Evolutionary conservation across 257 asterid genomes (phyloP).

Genomic region (Linderniella brevidens): DNA sequence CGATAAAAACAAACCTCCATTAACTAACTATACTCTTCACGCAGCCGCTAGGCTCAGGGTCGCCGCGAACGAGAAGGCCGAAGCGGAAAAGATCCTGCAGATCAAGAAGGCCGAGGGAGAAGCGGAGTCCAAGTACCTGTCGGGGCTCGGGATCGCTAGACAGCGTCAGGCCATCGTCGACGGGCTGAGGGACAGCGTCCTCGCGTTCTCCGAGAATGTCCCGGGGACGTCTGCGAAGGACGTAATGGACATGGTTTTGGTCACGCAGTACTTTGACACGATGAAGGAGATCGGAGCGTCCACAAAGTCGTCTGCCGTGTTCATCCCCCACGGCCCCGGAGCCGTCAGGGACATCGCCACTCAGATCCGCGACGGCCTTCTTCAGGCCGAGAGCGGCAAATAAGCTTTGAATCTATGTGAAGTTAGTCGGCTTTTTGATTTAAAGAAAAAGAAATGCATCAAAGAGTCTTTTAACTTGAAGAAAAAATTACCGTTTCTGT

Average conservation of each 20-base stretch:
- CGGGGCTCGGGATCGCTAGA: constrained; percentile 19
- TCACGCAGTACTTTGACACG: constrained; percentile 25
- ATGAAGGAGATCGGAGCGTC: constrained; percentile 26
- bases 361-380: constrained; percentile 22
- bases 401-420: neutral
- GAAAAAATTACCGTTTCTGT: no score
- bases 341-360: constrained; percentile 20
- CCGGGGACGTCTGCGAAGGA: constrained; percentile 23
- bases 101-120: constrained; percentile 30
- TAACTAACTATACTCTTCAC: neutral
- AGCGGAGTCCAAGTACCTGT: constrained; percentile 21
- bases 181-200: constrained; percentile 21
- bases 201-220: constrained; percentile 20
- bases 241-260: constrained; percentile 26
- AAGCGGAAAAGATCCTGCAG: constrained; percentile 24
- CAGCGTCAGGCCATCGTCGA: constrained; percentile 25
- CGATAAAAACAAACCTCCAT: no score
- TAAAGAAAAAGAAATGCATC: no score
- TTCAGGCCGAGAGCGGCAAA: constrained; percentile 10
- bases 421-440: no score
- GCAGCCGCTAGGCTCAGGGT: constrained; percentile 23
- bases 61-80: constrained; percentile 23
- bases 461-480: no score
- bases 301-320: constrained; percentile 15
- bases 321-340: constrained; percentile 22